Base-by-base conservation (phyloP, 1,284 basidiomycete species). In the Hymenochaete sp. region DNA sequence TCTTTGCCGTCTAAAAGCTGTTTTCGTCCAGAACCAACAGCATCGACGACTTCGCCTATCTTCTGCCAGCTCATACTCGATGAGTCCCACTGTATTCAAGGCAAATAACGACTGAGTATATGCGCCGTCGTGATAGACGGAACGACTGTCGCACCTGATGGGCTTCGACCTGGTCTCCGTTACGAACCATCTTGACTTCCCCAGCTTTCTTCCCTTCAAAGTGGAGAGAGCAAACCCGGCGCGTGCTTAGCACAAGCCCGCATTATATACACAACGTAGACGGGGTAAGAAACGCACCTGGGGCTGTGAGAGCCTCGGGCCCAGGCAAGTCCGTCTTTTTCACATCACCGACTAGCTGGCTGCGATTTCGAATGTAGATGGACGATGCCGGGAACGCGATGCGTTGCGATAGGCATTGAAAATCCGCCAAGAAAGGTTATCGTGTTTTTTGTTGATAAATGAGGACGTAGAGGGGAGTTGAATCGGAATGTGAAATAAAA, bases 21-120 rank as follows among this genome's bases (percentile, higher is more conserved):
- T 64, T 91, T 97, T 49, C 86, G 74, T 6, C 79, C 78, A 37
- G 82, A 79, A 7, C 92, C 90, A 37, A 96, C 87, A 13, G 91
- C 91, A 58, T 95, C 95, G 2, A 96, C 91, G 3, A 98, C 93
- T 54, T 95, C 86, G 10, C 96, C 96, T 31, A 98, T 80, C 62
- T 95, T 96, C 60, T 87, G 77, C 95, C 95, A 98, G 31, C 73
- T 73, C 10, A 66, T 67, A 9, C 68, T 70, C 2, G 72, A 65
- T 16, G 66, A 70, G 50, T 90, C 85, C 93, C 96, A 98, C 77
- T 84, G 53, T 21, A 44, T 19, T n/a, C 42, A 35, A 16, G 42
- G 28, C 21, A 47, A 18, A 16, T 46, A 25, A 35, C 32, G 19
- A 19, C n/a, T 24, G 18, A 40, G 4, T 31, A 38, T n/a, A 41